phyloP scores from a whole-genome alignment of 2,329 filamentous ascomycete genomes.

The Beauveria bassiana region DNA sequence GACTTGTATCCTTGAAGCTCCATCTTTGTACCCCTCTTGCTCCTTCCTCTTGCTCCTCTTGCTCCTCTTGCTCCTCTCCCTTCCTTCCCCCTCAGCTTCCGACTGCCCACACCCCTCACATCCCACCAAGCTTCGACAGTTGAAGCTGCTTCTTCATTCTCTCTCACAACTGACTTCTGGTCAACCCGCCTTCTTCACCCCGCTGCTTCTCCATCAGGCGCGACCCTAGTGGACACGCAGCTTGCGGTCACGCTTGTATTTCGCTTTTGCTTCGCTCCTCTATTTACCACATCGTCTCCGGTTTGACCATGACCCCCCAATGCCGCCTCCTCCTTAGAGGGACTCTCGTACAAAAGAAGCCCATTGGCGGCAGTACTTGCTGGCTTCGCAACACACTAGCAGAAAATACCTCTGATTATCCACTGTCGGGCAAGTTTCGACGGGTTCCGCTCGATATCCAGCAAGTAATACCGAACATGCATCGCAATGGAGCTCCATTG shows the following conservation, averaged over 20 bases:
- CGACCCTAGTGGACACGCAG: background rate
- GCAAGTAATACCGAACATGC: slow-evolving; percentile 2
- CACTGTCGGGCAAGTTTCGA: background rate
- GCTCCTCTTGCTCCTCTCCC: background rate
- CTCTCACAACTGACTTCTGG: background rate
- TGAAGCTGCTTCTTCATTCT: background rate
- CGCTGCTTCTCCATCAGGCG: background rate
- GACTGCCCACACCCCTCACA: background rate
- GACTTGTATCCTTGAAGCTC: background rate
- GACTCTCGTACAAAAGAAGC: background rate
- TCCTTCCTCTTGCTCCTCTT: too few species aligned
- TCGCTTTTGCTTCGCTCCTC: background rate
- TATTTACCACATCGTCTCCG: too few species aligned
- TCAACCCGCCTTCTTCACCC: background rate
- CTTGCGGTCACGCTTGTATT: background rate
- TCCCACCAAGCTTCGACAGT: background rate
- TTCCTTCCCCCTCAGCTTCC: background rate
- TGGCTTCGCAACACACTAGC: background rate
- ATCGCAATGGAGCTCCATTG: background rate
- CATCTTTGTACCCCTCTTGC: background rate
- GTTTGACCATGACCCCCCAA: background rate
- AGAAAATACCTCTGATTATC: background rate
- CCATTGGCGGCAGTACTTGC: background rate
- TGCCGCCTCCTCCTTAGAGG: background rate
- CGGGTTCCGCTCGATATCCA: slow-evolving; percentile 2